Evolutionary conservation across 768 basidiomycete species (phyloP), one percentile per base, ranked within the genome.

Genomic region (Leccinum disarticulatum): DNA sequence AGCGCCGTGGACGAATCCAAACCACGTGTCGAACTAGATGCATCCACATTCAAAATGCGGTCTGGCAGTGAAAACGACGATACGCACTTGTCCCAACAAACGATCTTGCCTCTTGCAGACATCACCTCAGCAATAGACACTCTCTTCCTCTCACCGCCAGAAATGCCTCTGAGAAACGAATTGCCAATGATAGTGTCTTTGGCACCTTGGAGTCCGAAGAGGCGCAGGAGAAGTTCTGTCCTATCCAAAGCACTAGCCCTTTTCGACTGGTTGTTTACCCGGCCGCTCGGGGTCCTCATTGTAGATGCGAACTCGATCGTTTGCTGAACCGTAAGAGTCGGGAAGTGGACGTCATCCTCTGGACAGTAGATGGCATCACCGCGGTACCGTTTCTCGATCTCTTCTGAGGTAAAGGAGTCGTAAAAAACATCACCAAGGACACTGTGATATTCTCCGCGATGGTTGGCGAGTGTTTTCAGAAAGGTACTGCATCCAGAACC

Each of bases 131-230:
- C 81, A 63, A 92, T 88, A n/a, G 30, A 87, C 4, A 93, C 91
- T 13, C 92, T 83, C 72, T 93, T 93, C 76, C 81, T 84, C 78
- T 91, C 86, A 3, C 90, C 90, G 13, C 90, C 89, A 36, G 83
- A 85, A 17, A 91, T 81, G n/a, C 89, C 88, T 11, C 86, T 79
- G 11, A 94, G 81, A 33, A 83, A 81, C 17, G 86, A 88, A 75
- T 94, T 83, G 7, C 94, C 94, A 50, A 96, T 82, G 6, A 82
- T 81, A 0, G 91, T 94, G 57, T 87, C 79, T 66, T 81, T 80
- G 3, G 83, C 86, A 67, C 91, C 90, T 3, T 78, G 76, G 62
- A 96, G 80, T 13, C 93, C 93, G 64, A 94, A 92, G 31, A 91
- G 80, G 0, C 86, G 85, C 68, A 80, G 77, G n/a, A 87, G 71